Percentiles rank a stretch among this genome's conserved stretches.
These are phyloP conservation scores for Dioscorea cayenensis DNA, from an alignment of 116 monocot genomes.

Conservation along the genomic window DNA sequence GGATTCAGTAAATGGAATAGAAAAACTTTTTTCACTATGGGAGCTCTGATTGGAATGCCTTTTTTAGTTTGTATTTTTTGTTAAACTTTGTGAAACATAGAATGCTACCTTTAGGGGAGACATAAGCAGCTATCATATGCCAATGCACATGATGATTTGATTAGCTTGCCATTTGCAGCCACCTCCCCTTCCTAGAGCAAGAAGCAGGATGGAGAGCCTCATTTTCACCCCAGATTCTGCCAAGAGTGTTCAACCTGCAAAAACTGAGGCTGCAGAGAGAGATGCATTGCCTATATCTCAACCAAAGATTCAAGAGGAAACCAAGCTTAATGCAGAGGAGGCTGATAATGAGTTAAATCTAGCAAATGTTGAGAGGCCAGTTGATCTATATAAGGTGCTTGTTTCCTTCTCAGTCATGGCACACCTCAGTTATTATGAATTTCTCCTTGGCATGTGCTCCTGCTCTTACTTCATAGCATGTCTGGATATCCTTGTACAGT, in stretches of 20 bases:
- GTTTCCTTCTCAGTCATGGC: background rate
- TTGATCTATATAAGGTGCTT: slow-evolving; percentile 90
- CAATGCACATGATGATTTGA: too few species aligned
- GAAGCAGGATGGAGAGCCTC: slow-evolving; percentile 69
- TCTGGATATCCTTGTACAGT: too few species aligned
- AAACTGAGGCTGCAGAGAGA: slow-evolving; percentile 6
- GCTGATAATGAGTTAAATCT: slow-evolving; percentile 10
- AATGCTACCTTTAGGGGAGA: too few species aligned
- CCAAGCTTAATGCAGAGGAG: background rate
- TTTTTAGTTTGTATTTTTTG: too few species aligned
- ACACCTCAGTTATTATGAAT: background rate
- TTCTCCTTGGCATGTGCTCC: too few species aligned
- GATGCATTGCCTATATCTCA: slow-evolving; percentile 7
- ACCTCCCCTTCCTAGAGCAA: slow-evolving; percentile 51
- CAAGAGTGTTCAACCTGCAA: slow-evolving; percentile 28
- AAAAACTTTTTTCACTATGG: too few species aligned
- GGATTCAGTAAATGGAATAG: too few species aligned
- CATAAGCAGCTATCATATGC: too few species aligned
- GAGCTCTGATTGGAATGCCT: too few species aligned
- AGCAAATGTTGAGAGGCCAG: slow-evolving; percentile 54
- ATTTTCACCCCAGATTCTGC: slow-evolving; percentile 56
- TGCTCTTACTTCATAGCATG: too few species aligned
- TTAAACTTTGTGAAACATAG: too few species aligned
- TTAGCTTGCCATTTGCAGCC: slow-evolving; percentile 35
- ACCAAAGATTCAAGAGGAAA: slow-evolving; percentile 5